Evolutionary conservation across 2,329 filamentous ascomycete species (phyloP), one percentile per base, ranked within the genome.

Genomic region (Arthroderma sp.): DNA sequence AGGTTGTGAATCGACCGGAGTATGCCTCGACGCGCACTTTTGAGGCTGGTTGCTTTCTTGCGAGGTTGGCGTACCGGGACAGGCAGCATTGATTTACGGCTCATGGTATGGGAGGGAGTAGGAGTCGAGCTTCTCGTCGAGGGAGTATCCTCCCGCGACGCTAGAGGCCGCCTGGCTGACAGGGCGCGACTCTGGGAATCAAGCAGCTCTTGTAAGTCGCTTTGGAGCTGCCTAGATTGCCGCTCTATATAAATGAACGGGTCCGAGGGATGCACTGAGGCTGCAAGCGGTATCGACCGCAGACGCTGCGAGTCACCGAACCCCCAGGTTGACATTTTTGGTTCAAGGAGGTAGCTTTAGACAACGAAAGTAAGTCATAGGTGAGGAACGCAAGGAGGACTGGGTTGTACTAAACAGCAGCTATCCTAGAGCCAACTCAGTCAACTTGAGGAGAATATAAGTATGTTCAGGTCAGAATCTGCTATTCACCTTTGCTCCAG

Each of bases 151-250:
- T 80, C 75, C 31, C 61, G 54, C 4, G 66, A 64, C 25, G 71
- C 67, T 11, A 68, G 69, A 11, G 70, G 68, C 2, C 80, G 66
- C 2, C 76, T 77, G 51, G 75, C 74, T 41, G 77, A 70, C 31
- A 84, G 70, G 17, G 77, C 80, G 62, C 82, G 79, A 33, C 79
- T 78, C 66, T 84, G 81, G 8, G 79, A 79, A 67, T 84, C 81
- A 21, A 84, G 77, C 9, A 83, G 70, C 58, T 73, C 72, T 66
- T 84, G 81, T 8, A 84, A 72, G 60, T 80, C 78, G 55, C 74
- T 74, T 64, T 84, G 76, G 8, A 84, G 75, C 61, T 80, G 71
- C 57, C 73, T 75, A 25, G 80, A 75, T 64, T 77, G 75, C 58
- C 79, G 73, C 61, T 78, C 75, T 58, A 81, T 67, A 28, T 74